Conservation (phyloP, 163 green algal genomes). For the Picocystis sp. region DNA sequence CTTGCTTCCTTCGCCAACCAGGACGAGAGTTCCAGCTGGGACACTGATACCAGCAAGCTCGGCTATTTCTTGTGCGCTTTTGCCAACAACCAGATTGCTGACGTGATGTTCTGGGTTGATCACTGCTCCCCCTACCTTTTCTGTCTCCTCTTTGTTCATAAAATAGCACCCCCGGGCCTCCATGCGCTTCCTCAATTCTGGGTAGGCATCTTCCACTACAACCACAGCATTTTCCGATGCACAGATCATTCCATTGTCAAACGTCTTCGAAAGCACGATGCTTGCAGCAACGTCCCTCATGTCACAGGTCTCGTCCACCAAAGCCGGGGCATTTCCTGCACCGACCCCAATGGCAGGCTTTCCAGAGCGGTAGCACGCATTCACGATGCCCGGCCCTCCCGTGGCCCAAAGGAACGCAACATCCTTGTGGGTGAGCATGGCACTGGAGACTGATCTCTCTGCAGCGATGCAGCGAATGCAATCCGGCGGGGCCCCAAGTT, state of each 20-base stretch:
- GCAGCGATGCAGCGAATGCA: slow-evolving; percentile 7
- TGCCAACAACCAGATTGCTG: slow-evolving; percentile 45
- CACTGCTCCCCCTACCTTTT: slow-evolving; percentile 22
- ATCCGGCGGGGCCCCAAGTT: not conserved
- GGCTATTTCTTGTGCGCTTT: slow-evolving; percentile 35
- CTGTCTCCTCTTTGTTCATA: slow-evolving; percentile 33
- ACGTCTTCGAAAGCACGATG: slow-evolving; percentile 52
- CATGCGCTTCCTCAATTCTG: slow-evolving; percentile 20
- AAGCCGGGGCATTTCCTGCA: slow-evolving; percentile 45
- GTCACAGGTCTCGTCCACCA: slow-evolving; percentile 46
- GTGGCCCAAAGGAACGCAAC: slow-evolving; percentile 44
- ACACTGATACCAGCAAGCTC: slow-evolving; percentile 19
- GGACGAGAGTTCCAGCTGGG: slow-evolving; percentile 23
- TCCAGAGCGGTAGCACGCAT: slow-evolving; percentile 40
- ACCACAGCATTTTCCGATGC: slow-evolving; percentile 46
- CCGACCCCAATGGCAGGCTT: slow-evolving; percentile 43
- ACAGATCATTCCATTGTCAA: slow-evolving; percentile 63
- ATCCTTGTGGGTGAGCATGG: slow-evolving; percentile 14
- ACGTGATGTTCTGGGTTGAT: slow-evolving; percentile 36
- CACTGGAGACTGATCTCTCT: not conserved
- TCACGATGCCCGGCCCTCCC: slow-evolving; percentile 43
- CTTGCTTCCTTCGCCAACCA: slow-evolving; percentile 32
- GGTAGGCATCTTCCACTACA: slow-evolving; percentile 27
- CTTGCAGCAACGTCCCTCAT: slow-evolving; percentile 32
- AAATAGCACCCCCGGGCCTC: slow-evolving; percentile 35